Conservation (phyloP, 257 asterid species). For the Primulina huaijiensis region DNA sequence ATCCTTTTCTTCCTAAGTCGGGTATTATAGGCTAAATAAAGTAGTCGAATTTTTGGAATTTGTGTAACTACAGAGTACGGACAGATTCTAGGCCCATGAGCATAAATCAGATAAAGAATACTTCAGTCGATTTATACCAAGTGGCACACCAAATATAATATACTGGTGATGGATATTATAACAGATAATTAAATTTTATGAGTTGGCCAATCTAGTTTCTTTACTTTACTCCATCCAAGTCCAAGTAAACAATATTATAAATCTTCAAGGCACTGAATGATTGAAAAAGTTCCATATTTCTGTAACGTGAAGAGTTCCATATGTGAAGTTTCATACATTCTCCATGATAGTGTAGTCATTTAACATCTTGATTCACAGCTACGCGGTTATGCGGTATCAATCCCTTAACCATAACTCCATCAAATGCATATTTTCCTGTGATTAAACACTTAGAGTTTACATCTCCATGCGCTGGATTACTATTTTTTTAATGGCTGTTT, state of each 20-base stretch:
- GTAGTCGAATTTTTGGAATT: not conserved
- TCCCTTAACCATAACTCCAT: not conserved
- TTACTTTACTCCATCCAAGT: not conserved
- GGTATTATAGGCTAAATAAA: not conserved
- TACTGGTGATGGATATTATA: not conserved
- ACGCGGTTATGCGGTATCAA: not conserved
- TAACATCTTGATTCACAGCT: not conserved
- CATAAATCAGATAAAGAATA: not conserved
- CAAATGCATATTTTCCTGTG: not conserved
- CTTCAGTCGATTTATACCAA: not conserved
- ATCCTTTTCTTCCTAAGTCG: not conserved
- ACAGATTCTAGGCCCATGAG: not conserved
- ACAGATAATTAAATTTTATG: not conserved
- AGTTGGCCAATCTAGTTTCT: not conserved
- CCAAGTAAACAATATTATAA: not conserved
- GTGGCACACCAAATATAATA: not conserved
- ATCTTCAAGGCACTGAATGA: not conserved
- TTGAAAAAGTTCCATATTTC: not conserved
- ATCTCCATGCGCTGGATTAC: slow-evolving; percentile 7
- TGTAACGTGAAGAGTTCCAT: not conserved
- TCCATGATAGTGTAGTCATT: not conserved
- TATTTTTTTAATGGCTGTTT: slow-evolving; percentile 13
- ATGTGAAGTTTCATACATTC: not conserved
- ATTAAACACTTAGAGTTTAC: not conserved
- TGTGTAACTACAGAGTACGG: not conserved